phyloP scores from a whole-genome alignment of 768 basidiomycete species.

The Boletus huronensis region DNA sequence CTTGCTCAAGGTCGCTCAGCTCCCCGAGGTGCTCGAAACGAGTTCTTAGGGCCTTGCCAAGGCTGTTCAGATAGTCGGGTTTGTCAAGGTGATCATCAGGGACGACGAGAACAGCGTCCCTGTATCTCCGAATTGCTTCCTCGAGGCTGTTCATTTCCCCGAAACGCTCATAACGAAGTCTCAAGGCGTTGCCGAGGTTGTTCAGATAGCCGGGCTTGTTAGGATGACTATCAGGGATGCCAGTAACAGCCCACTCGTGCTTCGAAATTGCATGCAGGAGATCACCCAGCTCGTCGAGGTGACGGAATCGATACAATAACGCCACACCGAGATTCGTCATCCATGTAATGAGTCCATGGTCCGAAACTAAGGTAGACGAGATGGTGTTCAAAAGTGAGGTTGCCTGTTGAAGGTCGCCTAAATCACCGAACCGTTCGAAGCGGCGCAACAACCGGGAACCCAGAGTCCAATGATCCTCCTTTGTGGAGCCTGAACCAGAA shows the following conservation, averaged over 20 bases:
- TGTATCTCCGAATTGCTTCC: not conserved
- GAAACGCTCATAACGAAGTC: not conserved
- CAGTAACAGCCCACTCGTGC: no score
- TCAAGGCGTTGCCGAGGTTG: not conserved
- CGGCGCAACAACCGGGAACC: not conserved
- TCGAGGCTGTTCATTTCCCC: not conserved
- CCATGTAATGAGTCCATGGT: not conserved
- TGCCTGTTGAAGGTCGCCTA: slow-evolving; percentile 1
- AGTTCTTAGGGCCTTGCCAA: not conserved
- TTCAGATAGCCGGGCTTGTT: not conserved
- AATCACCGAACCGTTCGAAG: not conserved
- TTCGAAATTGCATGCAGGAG: not conserved
- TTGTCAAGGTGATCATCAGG: not conserved
- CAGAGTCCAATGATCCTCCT: no score
- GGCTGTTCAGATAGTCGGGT: not conserved
- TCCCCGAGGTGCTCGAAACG: not conserved
- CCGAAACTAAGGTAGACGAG: not conserved
- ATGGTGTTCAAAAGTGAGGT: not conserved
- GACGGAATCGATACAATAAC: not conserved
- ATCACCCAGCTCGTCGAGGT: not conserved
- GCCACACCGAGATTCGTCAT: not conserved
- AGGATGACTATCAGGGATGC: not conserved
- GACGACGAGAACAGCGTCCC: not conserved
- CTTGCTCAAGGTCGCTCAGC: not conserved
- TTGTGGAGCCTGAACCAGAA: no score